Conservation (phyloP, 805 yeast genomes). For the Kazachstania psychrophila region DNA sequence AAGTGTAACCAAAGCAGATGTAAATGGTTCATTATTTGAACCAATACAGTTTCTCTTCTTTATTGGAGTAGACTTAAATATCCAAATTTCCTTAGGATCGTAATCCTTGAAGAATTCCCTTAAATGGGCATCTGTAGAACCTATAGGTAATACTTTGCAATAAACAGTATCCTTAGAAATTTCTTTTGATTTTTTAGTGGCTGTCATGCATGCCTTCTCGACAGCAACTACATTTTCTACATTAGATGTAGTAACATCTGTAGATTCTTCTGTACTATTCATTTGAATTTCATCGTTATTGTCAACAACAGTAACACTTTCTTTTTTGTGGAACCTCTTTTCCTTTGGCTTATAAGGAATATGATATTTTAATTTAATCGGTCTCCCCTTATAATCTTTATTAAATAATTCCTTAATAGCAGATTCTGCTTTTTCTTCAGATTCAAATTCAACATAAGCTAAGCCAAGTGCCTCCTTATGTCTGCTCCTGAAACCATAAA, state of each 20-base stretch:
- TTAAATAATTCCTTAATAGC: slow-evolving; percentile 64
- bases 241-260: not conserved
- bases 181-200: slow-evolving; percentile 4
- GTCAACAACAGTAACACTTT: not conserved
- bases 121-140: slow-evolving; percentile 36
- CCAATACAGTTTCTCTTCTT: slow-evolving; percentile 2
- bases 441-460: slow-evolving; percentile 76
- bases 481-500: slow-evolving; percentile 35
- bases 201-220: not conserved
- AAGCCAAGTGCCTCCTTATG: slow-evolving; percentile 46
- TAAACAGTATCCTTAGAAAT: slow-evolving; percentile 40
- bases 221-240: not conserved
- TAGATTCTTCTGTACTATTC: not conserved
- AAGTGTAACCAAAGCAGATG: slow-evolving; percentile 45
- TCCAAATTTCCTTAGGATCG: slow-evolving; percentile 39
- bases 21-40: slow-evolving; percentile 14
- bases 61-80: slow-evolving; percentile 29
- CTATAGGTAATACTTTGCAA: slow-evolving; percentile 34
- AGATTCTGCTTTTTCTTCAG: slow-evolving; percentile 48
- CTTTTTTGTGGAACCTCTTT: slow-evolving; percentile 1
- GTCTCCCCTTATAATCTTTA: slow-evolving; percentile 39
- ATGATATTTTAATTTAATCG: slow-evolving; percentile 34
- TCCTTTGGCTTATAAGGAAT: slow-evolving; percentile 33
- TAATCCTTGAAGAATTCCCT: slow-evolving; percentile 37
- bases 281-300: not conserved